A percentile compares a stretch with the other conserved stretches of the same genome.
These are phyloP conservation scores for Metschnikowia colocasiae DNA, from an alignment of 805 yeast genomes.

Conservation along the genomic window DNA sequence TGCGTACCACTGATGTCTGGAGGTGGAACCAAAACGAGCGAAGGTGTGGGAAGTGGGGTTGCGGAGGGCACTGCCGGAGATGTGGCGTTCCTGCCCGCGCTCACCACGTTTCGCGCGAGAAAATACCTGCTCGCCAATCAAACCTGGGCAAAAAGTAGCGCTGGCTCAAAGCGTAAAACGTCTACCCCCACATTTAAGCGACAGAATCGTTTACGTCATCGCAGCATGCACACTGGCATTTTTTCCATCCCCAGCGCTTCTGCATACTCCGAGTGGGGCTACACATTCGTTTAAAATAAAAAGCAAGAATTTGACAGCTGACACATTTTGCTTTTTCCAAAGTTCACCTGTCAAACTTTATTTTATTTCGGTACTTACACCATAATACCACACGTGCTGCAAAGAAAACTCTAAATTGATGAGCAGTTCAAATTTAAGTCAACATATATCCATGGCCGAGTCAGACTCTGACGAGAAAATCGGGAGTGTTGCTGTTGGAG, in stretches of 20 bases:
- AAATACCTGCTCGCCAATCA: neutral
- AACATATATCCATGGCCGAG: neutral
- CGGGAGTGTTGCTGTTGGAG: constrained; percentile 10
- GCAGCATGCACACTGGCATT: constrained; percentile 1
- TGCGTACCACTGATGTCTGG: neutral
- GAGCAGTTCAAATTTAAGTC: constrained; percentile 3
- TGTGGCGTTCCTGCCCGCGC: neutral
- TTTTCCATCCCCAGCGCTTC: constrained; percentile 1
- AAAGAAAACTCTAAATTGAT: neutral
- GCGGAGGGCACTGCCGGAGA: neutral
- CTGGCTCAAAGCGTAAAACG: neutral
- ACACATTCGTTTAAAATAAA: too few relatives aligned
- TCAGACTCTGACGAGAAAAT: neutral
- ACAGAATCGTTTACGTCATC: neutral
- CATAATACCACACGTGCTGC: neutral
- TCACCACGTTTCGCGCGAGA: neutral
- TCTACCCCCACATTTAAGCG: neutral
- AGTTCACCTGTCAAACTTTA: neutral
- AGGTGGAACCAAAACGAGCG: neutral
- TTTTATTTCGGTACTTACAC: too few relatives aligned
- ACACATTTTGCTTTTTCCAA: neutral
- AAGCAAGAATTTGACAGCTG: neutral
- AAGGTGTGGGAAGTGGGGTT: neutral
- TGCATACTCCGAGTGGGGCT: neutral
- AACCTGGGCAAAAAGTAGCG: neutral